phyloP scores from a whole-genome alignment of 495 filamentous ascomycete species.

The Lasiosphaeriaceae sp. region DNA sequence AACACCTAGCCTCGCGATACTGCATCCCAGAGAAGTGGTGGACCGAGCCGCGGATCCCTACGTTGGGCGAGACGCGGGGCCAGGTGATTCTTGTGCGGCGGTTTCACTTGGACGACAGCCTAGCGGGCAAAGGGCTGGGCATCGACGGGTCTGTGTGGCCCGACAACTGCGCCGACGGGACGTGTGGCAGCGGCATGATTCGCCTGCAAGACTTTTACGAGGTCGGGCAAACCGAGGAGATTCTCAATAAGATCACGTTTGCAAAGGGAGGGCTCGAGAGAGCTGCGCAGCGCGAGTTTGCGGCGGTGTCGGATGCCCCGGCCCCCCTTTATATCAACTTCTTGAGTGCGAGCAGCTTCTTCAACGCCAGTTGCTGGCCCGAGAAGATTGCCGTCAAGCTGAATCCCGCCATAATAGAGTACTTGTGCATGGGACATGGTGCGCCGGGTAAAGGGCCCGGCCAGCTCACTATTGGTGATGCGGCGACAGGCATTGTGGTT shows the following conservation, averaged over 20 bases:
- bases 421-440: conserved; percentile 68
- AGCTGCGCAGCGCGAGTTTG: conserved; percentile 48
- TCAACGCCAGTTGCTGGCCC: conserved; percentile 86
- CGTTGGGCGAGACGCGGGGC: conserved; percentile 73
- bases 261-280: conserved; percentile 71
- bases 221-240: conserved; percentile 67
- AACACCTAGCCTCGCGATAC: conserved; percentile 68
- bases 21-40: conserved; percentile 64
- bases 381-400: conserved; percentile 88
- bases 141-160: conserved; percentile 83
- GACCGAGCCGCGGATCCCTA: conserved; percentile 73
- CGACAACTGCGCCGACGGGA: conserved; percentile 79
- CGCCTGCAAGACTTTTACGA: conserved; percentile 97
- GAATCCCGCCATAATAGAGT: conserved; percentile 83
- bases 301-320: conserved; percentile 12
- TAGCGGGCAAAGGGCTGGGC: conserved; percentile 67
- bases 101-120: conserved; percentile 60
- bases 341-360: conserved; percentile 87
- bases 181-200: conserved; percentile 65
- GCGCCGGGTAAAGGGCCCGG: conserved; percentile 39
- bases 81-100: conserved; percentile 84
- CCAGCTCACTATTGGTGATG: conserved; percentile 58
- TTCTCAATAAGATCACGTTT: conserved; percentile 74
- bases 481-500: conserved; percentile 85
- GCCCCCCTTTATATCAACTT: conserved; percentile 88